Evolutionary conservation across 768 basidiomycete genomes (phyloP), one percentile per base, ranked within the genome.

Genomic region (Suillus weaverae): DNA sequence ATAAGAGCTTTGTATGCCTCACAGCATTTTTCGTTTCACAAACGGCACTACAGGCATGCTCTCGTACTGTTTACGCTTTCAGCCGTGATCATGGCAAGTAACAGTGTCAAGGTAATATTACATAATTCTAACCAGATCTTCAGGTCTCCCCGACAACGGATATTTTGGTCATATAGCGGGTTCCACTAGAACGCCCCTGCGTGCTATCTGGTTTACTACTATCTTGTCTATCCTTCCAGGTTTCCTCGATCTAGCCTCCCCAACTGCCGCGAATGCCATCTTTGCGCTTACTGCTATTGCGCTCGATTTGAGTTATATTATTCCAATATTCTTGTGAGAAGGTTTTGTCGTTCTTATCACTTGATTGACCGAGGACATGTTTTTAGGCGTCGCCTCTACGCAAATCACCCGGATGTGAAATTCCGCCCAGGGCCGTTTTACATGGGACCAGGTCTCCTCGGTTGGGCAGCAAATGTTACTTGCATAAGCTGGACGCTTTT

Each of bases 361-460:
- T 41, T 36, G 13, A n/a, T 39, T 38, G 8, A 16, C 26, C 18
- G 26, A 32, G n/a, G 20, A 20, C 60, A 33, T 20, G 20, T 5
- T 54, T 44, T 22, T 22, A 80, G 82, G 69, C 85, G 92, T 48
- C 82, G 92, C 36, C 71, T 87, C 35, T 92, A 83, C 75, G 78
- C 82, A 67, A 81, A 86, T 62, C 92, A 94, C 71, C 90, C 91
- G 0, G 92, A 94, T 56, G 92, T 95, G 43, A 81, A 84, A 70
- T 95, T 95, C 82, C 87, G 85, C 66, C 93, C 93, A 5, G 93
- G 93, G 13, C 92, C 93, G 7, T 94, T 94, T 79, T 94, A 89
- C 78, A 87, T 94, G 86, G 89, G 92, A 36, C 77, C 84, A 62
- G 91, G 91, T 0, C 66, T 81, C 48, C 73, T 91, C 18, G 91